Conservation (phyloP, 176 grass and related monocot genomes). For the Lolium perenne region DNA sequence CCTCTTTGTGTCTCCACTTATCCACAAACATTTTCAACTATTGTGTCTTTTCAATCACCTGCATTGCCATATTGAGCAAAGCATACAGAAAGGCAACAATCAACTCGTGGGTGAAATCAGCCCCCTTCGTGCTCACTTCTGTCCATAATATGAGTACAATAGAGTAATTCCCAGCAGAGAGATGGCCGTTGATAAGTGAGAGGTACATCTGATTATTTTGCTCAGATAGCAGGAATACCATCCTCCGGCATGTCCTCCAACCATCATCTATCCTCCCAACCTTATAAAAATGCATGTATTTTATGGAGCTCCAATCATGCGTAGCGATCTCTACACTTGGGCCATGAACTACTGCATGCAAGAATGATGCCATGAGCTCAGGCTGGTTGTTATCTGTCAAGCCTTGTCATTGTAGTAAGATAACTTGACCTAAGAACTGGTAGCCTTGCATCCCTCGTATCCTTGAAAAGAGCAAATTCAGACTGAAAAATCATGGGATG, state of each 20-base stretch:
- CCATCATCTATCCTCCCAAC: constrained; percentile 62
- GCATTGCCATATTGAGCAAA: constrained; percentile 89
- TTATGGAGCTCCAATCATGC: constrained; percentile 78
- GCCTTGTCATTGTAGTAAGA: constrained; percentile 89
- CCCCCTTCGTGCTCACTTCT: constrained; percentile 75
- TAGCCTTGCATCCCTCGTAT: constrained; percentile 85
- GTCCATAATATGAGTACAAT: constrained; percentile 92
- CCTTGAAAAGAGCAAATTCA: constrained; percentile 87
- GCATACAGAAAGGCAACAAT: constrained; percentile 90
- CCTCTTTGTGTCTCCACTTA: constrained; percentile 98
- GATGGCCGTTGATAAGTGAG: constrained; percentile 33
- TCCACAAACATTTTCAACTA: constrained; percentile 94
- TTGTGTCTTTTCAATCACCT: constrained; percentile 60
- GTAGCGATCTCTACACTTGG: too few relatives aligned
- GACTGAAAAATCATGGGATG: constrained; percentile 82
- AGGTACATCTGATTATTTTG: constrained; percentile 83
- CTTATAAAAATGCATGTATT: constrained; percentile 87
- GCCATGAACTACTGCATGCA: background rate
- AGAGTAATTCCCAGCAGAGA: constrained; percentile 82
- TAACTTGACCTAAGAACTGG: constrained; percentile 54
- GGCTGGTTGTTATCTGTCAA: constrained; percentile 88
- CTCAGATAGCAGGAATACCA: constrained; percentile 83
- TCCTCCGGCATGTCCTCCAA: constrained; percentile 80
- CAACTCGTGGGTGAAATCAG: constrained; percentile 73
- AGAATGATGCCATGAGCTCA: background rate